Evolutionary conservation across 2,329 filamentous ascomycete genomes (phyloP), one percentile per base, ranked within the genome.

Genomic region (Allantophomopsis cytisporea): DNA sequence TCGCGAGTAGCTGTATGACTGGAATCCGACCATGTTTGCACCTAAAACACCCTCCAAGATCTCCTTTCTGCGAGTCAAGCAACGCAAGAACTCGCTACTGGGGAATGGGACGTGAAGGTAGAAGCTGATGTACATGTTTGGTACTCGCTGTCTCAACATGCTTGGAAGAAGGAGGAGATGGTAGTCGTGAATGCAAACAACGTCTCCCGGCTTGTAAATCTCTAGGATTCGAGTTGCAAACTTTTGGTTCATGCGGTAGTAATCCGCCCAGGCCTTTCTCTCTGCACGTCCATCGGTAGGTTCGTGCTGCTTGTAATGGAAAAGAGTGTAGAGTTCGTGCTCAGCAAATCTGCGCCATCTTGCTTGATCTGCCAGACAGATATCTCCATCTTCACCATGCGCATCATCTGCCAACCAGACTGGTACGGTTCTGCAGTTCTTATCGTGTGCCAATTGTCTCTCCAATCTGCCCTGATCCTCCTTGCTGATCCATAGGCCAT

Each of bases 251-350:
- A 95, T 81, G 39, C 81, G 80, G 58, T 87, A 83, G 62, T 94
- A 96, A 61, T 96, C 87, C 18, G 82, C 77, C 88, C 89, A 96
- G 51, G 87, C 79, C 33, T 82, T 70, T 39, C 84, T 78, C 56
- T 91, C 84, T 14, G 77, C 76, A 48, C 83, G 77, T 30, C 87
- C 87, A 57, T 95, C 84, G 11, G 79, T 84, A 1, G 89, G 86
- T 57, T 88, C 85, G 54, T 94, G 84, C 54, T 91, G 85, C 63
- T 94, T 94, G 69, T 96, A 96, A 61, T 96, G 89, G 57, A 95
- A 87, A 8, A 95, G 71, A 1, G 85, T 87, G 63, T 94, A 95
- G 20, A 96, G 69, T 51, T 94, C 84, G 54, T 88, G 79, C 63
- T 95, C 87, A 13, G 88, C 86, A 59, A 91, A 96, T 32, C 83